Percentiles rank a stretch among this genome's conserved stretches.
Evolutionary conservation across 345 rosid genomes (phyloP).

Genomic region (Pseudoturritis turrita): DNA sequence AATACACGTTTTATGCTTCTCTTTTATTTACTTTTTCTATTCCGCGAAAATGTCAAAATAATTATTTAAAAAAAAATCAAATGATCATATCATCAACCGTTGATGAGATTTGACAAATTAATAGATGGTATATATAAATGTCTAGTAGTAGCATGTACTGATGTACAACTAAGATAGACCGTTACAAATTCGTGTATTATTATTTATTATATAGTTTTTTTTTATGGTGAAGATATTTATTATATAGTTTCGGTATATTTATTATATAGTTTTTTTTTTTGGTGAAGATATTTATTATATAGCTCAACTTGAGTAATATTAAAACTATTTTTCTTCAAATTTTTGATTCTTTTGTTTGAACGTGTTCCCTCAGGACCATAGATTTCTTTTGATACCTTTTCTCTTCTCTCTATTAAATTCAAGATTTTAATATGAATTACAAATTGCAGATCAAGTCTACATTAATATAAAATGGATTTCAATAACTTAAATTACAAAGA

Average conservation of each 20-base stretch:
- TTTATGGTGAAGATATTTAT: too few relatives aligned
- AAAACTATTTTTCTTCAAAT: background rate
- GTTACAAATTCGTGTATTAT: background rate
- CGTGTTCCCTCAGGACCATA: constrained; percentile 5
- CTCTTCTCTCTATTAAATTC: background rate
- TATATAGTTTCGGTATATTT: background rate
- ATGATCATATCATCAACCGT: background rate
- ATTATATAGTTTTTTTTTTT: too few relatives aligned
- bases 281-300: too few relatives aligned
- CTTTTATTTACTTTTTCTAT: background rate
- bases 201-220: background rate
- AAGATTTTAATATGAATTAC: background rate
- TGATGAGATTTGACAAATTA: background rate
- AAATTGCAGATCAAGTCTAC: background rate
- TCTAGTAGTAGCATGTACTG: background rate
- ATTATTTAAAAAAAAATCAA: background rate
- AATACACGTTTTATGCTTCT: too few relatives aligned
- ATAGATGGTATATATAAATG: too few relatives aligned
- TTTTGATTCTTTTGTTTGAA: constrained; percentile 1
- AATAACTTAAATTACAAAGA: background rate
- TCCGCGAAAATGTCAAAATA: background rate
- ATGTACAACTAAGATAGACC: background rate
- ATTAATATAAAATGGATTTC: background rate
- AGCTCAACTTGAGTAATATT: constrained; percentile 7
- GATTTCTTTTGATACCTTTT: background rate